Conservation (phyloP, 495 filamentous ascomycete genomes). For the Staphylotrichum tortipilum region DNA sequence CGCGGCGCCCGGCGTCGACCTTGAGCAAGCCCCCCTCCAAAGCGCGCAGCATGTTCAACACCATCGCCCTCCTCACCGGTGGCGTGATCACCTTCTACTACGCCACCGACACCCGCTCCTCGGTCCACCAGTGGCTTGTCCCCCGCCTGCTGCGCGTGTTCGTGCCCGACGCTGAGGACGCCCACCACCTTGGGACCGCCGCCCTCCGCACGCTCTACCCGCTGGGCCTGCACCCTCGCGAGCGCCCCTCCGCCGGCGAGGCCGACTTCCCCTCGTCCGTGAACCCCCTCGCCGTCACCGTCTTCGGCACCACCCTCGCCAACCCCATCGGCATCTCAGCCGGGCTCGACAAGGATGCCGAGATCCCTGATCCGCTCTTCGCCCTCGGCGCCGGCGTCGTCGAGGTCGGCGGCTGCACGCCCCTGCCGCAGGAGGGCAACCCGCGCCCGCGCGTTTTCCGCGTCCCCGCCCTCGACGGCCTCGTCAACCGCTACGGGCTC, state of each 20-base stretch:
- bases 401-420: constrained; percentile 86
- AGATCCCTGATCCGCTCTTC: constrained; percentile 74
- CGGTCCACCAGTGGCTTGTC: constrained; percentile 71
- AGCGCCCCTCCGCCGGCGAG: constrained; percentile 40
- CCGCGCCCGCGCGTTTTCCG: constrained; percentile 81
- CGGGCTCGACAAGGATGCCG: constrained; percentile 88
- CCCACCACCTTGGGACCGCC: constrained; percentile 68
- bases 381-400: constrained; percentile 73
- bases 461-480: constrained; percentile 64
- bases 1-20: constrained; percentile 32
- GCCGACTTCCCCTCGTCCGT: constrained; percentile 10
- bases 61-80: constrained; percentile 45
- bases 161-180: constrained; percentile 80
- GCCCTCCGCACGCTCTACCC: constrained; percentile 59
- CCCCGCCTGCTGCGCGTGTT: constrained; percentile 63
- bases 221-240: constrained; percentile 63
- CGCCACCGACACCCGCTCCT: constrained; percentile 81
- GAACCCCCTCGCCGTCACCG: constrained; percentile 36
- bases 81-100: constrained; percentile 55
- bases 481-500: constrained; percentile 94
- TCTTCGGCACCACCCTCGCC: constrained; percentile 69
- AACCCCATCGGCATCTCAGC: constrained; percentile 91
- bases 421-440: constrained; percentile 77
- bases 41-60: constrained; percentile 37
- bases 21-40: constrained; percentile 22